A percentile compares a stretch with the other conserved stretches of the same genome.
These are phyloP conservation scores for Fusarium bactridioides DNA, from an alignment of 2,329 filamentous ascomycete species.

Conservation along the genomic window DNA sequence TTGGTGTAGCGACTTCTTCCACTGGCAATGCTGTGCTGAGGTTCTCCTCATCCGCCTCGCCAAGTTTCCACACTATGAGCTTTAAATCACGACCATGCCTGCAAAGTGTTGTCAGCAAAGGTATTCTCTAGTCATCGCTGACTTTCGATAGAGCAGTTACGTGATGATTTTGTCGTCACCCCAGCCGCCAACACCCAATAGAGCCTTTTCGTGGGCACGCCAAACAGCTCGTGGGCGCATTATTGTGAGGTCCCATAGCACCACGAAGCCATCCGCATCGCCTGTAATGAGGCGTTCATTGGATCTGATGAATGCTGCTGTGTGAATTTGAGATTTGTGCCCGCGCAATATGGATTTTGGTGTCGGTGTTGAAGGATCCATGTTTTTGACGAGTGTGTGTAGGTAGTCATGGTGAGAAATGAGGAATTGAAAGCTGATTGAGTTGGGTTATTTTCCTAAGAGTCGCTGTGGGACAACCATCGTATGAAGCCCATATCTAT, in stretches of 20 bases:
- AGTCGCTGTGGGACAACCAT: conserved; percentile 11
- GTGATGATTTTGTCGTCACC: conserved; percentile 79
- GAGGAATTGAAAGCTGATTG: neutral
- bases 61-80: conserved; percentile 83
- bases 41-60: conserved; percentile 63
- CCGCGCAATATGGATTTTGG: conserved; percentile 79
- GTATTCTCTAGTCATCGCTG: neutral
- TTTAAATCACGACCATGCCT: conserved; percentile 93
- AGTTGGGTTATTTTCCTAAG: neutral
- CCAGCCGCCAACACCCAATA: conserved; percentile 80
- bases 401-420: conserved; percentile 2
- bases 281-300: conserved; percentile 85
- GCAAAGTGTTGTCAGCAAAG: neutral
- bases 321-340: conserved; percentile 82
- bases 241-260: conserved; percentile 83
- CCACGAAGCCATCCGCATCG: conserved; percentile 88
- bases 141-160: conserved; percentile 58
- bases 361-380: conserved; percentile 44
- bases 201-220: conserved; percentile 80
- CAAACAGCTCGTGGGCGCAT: conserved; percentile 86
- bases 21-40: conserved; percentile 77
- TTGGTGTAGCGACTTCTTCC: conserved; percentile 60
- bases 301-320: conserved; percentile 72
- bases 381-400: conserved; percentile 20
- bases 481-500: neutral